phyloP scores from a whole-genome alignment of 768 basidiomycete genomes.

The Lanmaoa rubissima region DNA sequence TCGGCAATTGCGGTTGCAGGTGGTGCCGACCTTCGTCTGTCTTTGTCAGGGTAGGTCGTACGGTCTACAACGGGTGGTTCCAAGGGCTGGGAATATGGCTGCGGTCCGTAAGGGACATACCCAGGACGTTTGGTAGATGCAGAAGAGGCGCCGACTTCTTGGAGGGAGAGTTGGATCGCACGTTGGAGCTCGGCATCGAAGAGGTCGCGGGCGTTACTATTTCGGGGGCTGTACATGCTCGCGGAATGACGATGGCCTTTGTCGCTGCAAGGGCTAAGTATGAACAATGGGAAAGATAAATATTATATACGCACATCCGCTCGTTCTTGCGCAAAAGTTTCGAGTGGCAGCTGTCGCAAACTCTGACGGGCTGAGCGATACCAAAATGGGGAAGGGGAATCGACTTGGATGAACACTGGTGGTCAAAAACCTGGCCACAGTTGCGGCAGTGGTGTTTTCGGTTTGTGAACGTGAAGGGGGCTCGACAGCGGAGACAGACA shows the following conservation, averaged over 20 bases:
- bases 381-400: conserved; percentile 91
- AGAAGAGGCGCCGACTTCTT: conserved; percentile 59
- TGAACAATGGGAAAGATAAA: neutral
- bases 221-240: conserved; percentile 53
- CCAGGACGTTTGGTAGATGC: conserved; percentile 54
- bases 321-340: conserved; percentile 71
- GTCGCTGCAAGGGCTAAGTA: conserved; percentile 29
- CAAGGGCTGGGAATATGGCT: conserved; percentile 46
- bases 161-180: conserved; percentile 88
- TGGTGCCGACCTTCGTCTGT: conserved; percentile 19
- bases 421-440: conserved; percentile 96
- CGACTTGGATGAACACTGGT: conserved; percentile 82
- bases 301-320: conserved; percentile 42
- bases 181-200: conserved; percentile 89
- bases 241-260: conserved; percentile 55
- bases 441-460: conserved; percentile 98
- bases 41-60: conserved; percentile 39
- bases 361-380: conserved; percentile 87
- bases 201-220: conserved; percentile 56
- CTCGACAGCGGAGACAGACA: conserved; percentile 89
- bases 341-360: conserved; percentile 87
- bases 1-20: conserved; percentile 32
- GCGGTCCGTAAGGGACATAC: conserved; percentile 62
- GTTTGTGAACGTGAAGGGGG: conserved; percentile 90
- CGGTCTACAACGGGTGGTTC: conserved; percentile 69